Evolutionary conservation across 345 rosid species (phyloP), one percentile per base, ranked within the genome.

Genomic region (Cardamine chenopodiifolia): DNA sequence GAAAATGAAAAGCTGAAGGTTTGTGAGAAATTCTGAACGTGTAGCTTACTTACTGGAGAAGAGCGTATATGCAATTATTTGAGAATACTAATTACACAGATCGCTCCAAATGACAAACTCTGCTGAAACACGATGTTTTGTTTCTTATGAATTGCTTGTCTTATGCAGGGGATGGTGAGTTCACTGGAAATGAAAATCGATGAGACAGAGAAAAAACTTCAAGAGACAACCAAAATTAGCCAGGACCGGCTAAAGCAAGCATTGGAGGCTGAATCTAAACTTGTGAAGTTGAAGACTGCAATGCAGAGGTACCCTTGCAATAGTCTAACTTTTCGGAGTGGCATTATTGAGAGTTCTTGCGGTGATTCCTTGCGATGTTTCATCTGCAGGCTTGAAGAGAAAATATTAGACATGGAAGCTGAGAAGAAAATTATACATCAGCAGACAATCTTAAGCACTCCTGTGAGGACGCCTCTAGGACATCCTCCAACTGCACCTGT

Each of bases 1-100:
- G 99, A 96, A 87, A 96, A 96, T 74, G 95, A 92, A 82, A 88
- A 88, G 60, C 93, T 96, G 56, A 96, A 96, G 94, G 98, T 90
- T 69, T 79, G 83, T 50, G 80, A 75, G 73, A 80, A 22, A 68
- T 60, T 67, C 75, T 44, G 60, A 49, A 63, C 23, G 60, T 48
- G 48, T 47, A 48, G 29, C 75, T 64, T 61, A 34, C 22, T 39
- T 32, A 65, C 32, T 64, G 54, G 42, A 56, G 29, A 66, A 64
- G 44, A 55, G 61, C 52, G 31, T 7, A 58, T 31, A 18, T 31
- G 32, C 68, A 54, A 62, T 45, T 55, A 70, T 53, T 54, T 65
- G 66, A 37, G 39, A 37, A 53, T 32, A 9, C 20, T 29, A 22
- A 18, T 4, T 47, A 40, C 47, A 42, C 64, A 64, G 47, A n/a